Evolutionary conservation across 495 filamentous ascomycete genomes (phyloP).

Genomic region (Tuber umbilicatum): DNA sequence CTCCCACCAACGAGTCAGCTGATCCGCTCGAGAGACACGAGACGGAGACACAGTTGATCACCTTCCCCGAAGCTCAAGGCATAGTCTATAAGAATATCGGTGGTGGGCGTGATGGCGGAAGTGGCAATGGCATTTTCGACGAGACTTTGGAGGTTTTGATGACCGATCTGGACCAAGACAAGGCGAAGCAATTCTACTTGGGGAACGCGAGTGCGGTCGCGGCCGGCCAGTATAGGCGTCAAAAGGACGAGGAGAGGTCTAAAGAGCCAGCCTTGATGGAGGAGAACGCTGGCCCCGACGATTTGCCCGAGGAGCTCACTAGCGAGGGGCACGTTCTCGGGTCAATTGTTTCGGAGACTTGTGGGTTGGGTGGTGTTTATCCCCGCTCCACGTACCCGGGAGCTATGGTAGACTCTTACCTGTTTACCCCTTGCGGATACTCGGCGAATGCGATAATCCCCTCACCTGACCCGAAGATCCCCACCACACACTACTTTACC

Average conservation of each 20-base stretch:
- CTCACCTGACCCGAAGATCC: conserved; percentile 56
- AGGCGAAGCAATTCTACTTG: conserved; percentile 94
- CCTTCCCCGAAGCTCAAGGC: conserved; percentile 47
- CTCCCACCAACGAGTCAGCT: conserved; percentile 52
- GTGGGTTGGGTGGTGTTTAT: conserved; percentile 85
- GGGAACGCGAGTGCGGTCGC: conserved; percentile 87
- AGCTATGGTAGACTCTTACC: conserved; percentile 88
- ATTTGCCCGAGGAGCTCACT: conserved; percentile 64
- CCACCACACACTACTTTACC: conserved; percentile 83
- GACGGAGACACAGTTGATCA: conserved; percentile 65
- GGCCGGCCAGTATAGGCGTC: conserved; percentile 63
- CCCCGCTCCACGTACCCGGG: conserved; percentile 80
- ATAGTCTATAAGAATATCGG: conserved; percentile 45
- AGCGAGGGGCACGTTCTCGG: conserved; percentile 94
- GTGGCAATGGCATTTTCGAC: conserved; percentile 50
- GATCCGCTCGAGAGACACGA: conserved; percentile 42
- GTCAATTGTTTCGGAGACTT: conserved; percentile 83
- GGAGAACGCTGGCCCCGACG: conserved; percentile 48
- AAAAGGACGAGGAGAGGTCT: conserved; percentile 48
- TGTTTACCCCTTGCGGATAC: conserved; percentile 96
- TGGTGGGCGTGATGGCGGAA: conserved; percentile 42
- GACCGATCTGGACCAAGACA: conserved; percentile 90
- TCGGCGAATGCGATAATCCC: conserved; percentile 97
- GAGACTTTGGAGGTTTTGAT: conserved; percentile 97
- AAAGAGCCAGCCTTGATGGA: conserved; percentile 47